A percentile compares a stretch with the other conserved stretches of the same genome.
Evolutionary conservation across 129 eudicot species (phyloP).

Genomic region (Erigeron canadensis): DNA sequence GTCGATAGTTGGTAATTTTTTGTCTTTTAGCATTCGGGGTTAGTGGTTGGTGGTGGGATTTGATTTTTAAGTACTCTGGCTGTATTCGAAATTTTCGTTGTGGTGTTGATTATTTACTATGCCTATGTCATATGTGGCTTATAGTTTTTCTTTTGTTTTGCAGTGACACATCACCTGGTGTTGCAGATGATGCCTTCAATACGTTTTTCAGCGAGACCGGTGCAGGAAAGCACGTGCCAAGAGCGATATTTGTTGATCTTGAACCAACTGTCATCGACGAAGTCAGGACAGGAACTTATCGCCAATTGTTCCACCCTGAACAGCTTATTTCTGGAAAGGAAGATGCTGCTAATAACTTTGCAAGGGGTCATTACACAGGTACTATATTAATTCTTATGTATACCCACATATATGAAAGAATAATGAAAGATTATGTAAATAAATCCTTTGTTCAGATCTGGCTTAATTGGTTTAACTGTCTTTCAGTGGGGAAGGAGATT

Average conservation of each 20-base stretch:
- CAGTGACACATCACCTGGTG: constrained; percentile 81
- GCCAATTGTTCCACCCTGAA: constrained; percentile 97
- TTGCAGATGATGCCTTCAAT: constrained; percentile 86
- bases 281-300: constrained; percentile 84
- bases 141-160: constrained; percentile 9
- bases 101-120: constrained; percentile 15
- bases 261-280: constrained; percentile 98
- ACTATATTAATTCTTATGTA: neutral
- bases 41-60: neutral
- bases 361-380: constrained; percentile 97
- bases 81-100: neutral
- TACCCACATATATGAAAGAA: neutral
- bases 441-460: neutral
- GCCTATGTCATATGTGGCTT: constrained; percentile 10
- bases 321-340: constrained; percentile 98
- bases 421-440: neutral
- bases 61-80: neutral
- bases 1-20: neutral
- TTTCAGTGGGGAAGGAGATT: constrained; percentile 90
- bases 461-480: constrained; percentile 7
- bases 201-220: constrained; percentile 95
- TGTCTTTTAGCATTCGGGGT: neutral
- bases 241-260: constrained; percentile 91
- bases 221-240: constrained; percentile 95
- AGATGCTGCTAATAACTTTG: constrained; percentile 98